Conservation (phyloP, 2,329 filamentous ascomycete species). For the Didymella segeticola region DNA sequence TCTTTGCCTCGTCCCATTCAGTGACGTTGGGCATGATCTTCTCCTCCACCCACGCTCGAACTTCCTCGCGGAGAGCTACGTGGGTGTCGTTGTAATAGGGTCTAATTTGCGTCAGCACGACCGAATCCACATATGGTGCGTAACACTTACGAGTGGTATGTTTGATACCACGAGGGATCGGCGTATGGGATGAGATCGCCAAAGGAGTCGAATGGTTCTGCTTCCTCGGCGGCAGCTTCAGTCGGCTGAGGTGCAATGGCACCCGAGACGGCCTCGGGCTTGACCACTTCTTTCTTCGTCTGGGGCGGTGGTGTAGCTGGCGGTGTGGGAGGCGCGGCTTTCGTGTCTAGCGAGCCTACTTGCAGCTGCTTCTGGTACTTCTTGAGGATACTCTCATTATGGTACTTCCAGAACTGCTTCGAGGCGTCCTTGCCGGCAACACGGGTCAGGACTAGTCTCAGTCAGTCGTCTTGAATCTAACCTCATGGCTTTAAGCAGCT, state of each 20-base stretch:
- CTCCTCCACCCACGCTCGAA: slow-evolving; percentile 88
- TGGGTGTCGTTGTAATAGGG: slow-evolving; percentile 97
- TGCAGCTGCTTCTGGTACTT: slow-evolving; percentile 67
- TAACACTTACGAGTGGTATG: slow-evolving; percentile 72
- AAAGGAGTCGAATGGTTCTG: slow-evolving; percentile 81
- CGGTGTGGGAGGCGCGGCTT: slow-evolving; percentile 64
- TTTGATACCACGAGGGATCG: slow-evolving; percentile 94
- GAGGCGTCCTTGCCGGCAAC: slow-evolving; percentile 72
- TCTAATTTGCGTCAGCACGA: not conserved
- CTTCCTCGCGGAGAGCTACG: slow-evolving; percentile 85
- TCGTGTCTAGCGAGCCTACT: slow-evolving; percentile 81
- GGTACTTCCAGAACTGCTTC: slow-evolving; percentile 73
- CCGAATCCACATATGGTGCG: not conserved
- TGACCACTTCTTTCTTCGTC: slow-evolving; percentile 56
- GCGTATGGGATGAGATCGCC: slow-evolving; percentile 89
- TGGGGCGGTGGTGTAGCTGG: slow-evolving; percentile 56
- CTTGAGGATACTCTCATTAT: slow-evolving; percentile 66
- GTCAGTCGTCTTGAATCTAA: slow-evolving; percentile 21
- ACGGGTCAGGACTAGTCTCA: slow-evolving; percentile 63
- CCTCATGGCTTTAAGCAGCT: too few species aligned
- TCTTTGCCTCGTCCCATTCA: slow-evolving; percentile 96
- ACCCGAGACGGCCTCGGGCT: slow-evolving; percentile 67
- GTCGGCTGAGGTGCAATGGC: slow-evolving; percentile 51
- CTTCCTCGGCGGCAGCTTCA: slow-evolving; percentile 58
- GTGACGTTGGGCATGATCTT: slow-evolving; percentile 90